phyloP scores from a whole-genome alignment of 176 grass and related monocot species.

The Zea luxurians region DNA sequence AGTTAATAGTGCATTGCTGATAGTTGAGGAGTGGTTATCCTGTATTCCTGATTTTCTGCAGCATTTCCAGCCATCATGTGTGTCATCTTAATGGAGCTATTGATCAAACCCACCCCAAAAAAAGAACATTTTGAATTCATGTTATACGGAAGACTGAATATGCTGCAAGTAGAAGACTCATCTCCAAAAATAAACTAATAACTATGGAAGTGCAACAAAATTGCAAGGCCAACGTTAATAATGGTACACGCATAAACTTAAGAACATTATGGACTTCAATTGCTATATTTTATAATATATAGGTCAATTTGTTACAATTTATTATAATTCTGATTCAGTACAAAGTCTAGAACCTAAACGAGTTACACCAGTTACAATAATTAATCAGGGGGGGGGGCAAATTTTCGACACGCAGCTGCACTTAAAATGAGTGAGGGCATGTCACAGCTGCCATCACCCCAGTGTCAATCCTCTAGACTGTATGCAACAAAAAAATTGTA shows the following conservation, averaged over 20 bases:
- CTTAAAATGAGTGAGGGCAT: neutral
- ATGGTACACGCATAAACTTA: neutral
- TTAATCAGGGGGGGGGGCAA: neutral
- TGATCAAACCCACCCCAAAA: neutral
- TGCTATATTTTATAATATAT: neutral
- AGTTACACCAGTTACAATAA: neutral
- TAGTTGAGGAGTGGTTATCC: neutral
- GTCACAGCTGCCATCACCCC: no score
- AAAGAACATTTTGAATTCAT: neutral
- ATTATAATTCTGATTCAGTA: conserved; percentile 22
- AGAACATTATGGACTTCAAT: conserved; percentile 4
- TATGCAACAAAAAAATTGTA: neutral
- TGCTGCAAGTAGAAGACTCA: neutral
- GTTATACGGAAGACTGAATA: neutral
- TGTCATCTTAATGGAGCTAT: neutral
- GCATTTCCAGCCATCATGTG: neutral
- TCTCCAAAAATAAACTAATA: conserved; percentile 15
- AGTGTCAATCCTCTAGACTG: neutral
- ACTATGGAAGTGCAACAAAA: neutral
- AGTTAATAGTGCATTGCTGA: neutral
- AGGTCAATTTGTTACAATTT: neutral
- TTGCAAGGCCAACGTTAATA: neutral
- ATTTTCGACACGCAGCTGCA: neutral
- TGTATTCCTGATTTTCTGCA: neutral
- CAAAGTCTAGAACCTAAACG: conserved; percentile 1